A percentile compares a stretch with the other conserved stretches of the same genome.
Evolutionary conservation across 2,329 filamentous ascomycete species (phyloP).

Genomic region (Malbranchea zuffiana): DNA sequence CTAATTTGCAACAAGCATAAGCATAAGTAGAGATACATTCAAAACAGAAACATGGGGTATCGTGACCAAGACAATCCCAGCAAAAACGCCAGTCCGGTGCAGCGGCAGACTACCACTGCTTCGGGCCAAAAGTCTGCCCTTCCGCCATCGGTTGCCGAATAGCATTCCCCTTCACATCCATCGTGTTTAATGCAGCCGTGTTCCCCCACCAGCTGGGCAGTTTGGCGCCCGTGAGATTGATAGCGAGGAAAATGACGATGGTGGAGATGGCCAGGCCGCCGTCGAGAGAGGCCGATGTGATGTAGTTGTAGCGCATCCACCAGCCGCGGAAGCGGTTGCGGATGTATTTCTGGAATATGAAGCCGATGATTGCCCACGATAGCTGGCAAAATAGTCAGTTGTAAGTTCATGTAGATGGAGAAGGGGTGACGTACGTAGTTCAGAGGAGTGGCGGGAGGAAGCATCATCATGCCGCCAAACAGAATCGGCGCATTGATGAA

Average conservation of each 20-base stretch:
- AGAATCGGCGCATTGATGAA: conserved; percentile 60
- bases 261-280: conserved; percentile 55
- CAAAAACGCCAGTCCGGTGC: no score
- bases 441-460: conserved; percentile 59
- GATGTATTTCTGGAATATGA: conserved; percentile 58
- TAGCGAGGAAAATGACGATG: conserved; percentile 58
- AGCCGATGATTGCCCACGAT: conserved; percentile 57
- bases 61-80: no score
- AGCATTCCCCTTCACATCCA: conserved; percentile 52
- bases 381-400: conserved; percentile 26
- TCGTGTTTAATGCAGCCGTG: conserved; percentile 45
- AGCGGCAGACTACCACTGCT: conserved; percentile 41
- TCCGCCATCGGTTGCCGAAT: conserved; percentile 43
- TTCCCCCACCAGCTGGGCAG: conserved; percentile 62
- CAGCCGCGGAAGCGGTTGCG: conserved; percentile 55
- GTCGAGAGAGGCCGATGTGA: conserved; percentile 61
- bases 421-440: conserved; percentile 40
- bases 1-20: no score
- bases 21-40: no score
- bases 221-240: conserved; percentile 48
- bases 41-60: no score
- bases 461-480: conserved; percentile 51
- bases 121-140: conserved; percentile 53
- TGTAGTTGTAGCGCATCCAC: conserved; percentile 72
- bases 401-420: background rate